Conservation (phyloP, 2,329 filamentous ascomycete genomes). For the Colletotrichum phormii region DNA sequence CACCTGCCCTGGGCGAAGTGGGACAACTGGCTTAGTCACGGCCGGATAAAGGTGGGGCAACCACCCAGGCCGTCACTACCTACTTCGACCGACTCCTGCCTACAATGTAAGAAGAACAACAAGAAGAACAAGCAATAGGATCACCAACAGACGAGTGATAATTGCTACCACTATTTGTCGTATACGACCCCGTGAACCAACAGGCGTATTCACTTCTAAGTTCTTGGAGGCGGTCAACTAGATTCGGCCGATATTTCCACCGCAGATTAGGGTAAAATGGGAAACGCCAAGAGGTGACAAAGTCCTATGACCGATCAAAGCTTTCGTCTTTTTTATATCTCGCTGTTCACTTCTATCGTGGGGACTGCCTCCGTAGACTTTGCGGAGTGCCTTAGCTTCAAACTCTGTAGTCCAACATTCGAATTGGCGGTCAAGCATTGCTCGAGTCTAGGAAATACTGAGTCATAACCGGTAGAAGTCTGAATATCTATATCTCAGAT, state of each 20-base stretch:
- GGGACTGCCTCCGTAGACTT: background rate
- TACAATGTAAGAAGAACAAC: too few relatives aligned
- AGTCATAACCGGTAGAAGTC: background rate
- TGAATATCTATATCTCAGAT: background rate
- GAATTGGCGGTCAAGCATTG: background rate
- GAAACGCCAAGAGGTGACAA: background rate
- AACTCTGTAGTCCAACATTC: background rate
- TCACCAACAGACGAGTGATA: too few relatives aligned
- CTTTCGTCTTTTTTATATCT: background rate
- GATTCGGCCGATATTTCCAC: background rate
- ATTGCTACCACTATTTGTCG: too few relatives aligned
- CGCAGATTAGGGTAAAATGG: background rate
- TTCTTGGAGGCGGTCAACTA: background rate
- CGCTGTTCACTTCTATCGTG: background rate
- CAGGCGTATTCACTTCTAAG: background rate
- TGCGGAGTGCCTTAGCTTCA: background rate
- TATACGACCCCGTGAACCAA: too few relatives aligned
- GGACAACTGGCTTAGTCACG: too few relatives aligned
- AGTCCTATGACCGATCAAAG: background rate
- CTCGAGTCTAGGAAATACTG: background rate
- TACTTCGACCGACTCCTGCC: too few relatives aligned
- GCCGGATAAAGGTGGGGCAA: too few relatives aligned
- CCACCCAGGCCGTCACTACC: too few relatives aligned
- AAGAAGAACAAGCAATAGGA: too few relatives aligned
- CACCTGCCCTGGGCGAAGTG: too few relatives aligned